Percentiles rank a stretch among this genome's conserved stretches.
These are phyloP conservation scores for Neonectria faginata DNA, from an alignment of 2,329 filamentous ascomycete species.

Conservation along the genomic window DNA sequence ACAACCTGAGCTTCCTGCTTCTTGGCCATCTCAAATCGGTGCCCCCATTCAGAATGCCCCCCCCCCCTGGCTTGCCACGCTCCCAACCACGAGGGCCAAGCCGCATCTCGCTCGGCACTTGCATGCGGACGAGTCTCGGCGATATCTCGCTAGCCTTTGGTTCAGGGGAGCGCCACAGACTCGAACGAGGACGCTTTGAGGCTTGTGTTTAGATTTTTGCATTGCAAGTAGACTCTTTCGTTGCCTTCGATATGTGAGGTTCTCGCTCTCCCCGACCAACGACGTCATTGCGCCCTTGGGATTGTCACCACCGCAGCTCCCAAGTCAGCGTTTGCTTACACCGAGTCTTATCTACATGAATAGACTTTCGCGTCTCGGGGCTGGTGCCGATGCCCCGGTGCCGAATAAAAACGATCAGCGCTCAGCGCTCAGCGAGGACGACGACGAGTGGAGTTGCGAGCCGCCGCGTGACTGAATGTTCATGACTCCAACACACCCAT, in stretches of 20 bases:
- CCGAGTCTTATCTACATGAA: slow-evolving; percentile 20
- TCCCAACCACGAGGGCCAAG: slow-evolving; percentile 10
- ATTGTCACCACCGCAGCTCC: slow-evolving; percentile 14
- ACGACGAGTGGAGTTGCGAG: slow-evolving; percentile 1
- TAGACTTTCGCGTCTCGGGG: slow-evolving; percentile 26
- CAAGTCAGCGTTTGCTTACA: slow-evolving; percentile 8
- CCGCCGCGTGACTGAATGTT: slow-evolving; percentile 25
- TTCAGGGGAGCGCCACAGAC: not conserved
- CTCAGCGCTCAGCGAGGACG: slow-evolving; percentile 23
- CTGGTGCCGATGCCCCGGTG: slow-evolving; percentile 26
- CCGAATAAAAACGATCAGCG: slow-evolving; percentile 5
- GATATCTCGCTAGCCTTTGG: slow-evolving; percentile 13
- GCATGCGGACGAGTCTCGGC: slow-evolving; percentile 22
- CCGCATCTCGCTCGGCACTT: slow-evolving; percentile 18
- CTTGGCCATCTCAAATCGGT: slow-evolving; percentile 5
- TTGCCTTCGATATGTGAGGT: not conserved
- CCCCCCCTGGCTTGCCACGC: not conserved
- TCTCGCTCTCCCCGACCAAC: slow-evolving; percentile 19
- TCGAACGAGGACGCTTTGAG: not conserved
- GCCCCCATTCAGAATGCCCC: not conserved
- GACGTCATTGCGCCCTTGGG: slow-evolving; percentile 37
- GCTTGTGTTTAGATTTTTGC: not conserved
- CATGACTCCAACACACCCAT: slow-evolving; percentile 29
- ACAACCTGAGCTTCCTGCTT: not conserved
- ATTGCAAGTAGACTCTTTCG: not conserved